Percentiles rank a stretch among this genome's conserved stretches.
Evolutionary conservation across 768 basidiomycete genomes (phyloP).

Genomic region (Trametopsis cervina): DNA sequence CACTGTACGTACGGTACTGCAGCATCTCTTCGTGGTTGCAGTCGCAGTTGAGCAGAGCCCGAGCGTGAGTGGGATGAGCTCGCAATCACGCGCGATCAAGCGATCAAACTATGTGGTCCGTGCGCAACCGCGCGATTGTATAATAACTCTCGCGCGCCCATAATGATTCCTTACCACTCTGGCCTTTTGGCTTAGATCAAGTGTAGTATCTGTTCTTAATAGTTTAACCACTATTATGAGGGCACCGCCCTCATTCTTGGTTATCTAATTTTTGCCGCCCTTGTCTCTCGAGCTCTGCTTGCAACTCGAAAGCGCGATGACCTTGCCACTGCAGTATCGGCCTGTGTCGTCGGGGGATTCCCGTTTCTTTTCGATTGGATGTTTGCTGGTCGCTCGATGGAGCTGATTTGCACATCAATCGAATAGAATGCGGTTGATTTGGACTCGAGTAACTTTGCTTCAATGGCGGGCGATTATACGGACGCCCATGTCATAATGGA

Average conservation of each 20-base stretch:
- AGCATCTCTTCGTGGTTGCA: too few species aligned
- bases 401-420: not conserved
- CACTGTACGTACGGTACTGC: too few species aligned
- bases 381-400: not conserved
- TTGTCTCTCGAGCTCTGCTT: constrained; percentile 22
- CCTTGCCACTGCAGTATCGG: constrained; percentile 24
- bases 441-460: not conserved
- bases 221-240: constrained; percentile 37
- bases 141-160: not conserved
- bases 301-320: constrained; percentile 23
- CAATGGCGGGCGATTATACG: not conserved
- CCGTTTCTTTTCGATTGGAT: not conserved
- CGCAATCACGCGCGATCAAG: too few species aligned
- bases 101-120: not conserved
- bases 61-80: too few species aligned
- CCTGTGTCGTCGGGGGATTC: constrained; percentile 24
- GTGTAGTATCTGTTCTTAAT: constrained; percentile 73
- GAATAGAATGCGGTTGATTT: not conserved
- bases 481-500: not conserved
- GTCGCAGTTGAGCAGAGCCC: too few species aligned
- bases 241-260: constrained; percentile 29
- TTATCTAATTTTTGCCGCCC: constrained; percentile 20
- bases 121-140: not conserved
- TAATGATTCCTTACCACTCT: constrained; percentile 33
- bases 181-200: constrained; percentile 73